Conservation (phyloP, 805 yeast species). For the Yueomyces sinensis region DNA sequence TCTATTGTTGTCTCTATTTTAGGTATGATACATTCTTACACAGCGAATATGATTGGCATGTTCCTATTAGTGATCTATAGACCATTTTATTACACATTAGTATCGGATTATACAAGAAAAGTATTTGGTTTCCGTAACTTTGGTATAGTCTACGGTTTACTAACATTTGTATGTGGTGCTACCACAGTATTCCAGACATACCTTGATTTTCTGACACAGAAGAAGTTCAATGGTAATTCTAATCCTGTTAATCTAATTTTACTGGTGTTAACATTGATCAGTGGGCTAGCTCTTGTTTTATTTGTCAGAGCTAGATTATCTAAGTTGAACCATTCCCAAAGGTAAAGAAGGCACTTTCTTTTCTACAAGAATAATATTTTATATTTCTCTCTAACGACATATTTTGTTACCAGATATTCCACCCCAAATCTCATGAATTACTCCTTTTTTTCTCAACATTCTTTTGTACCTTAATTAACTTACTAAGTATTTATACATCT, state of each 20-base stretch:
- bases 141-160: slow-evolving; percentile 81
- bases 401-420: no score
- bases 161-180: slow-evolving; percentile 73
- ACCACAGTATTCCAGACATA: slow-evolving; percentile 60
- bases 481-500: no score
- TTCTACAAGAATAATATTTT: no score
- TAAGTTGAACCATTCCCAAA: no score
- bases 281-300: neutral
- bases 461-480: no score
- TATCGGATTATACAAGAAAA: slow-evolving; percentile 83
- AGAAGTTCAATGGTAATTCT: slow-evolving; percentile 59
- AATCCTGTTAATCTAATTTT: slow-evolving; percentile 56
- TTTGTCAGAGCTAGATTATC: no score
- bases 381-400: no score
- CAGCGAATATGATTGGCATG: slow-evolving; percentile 55
- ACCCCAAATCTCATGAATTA: no score
- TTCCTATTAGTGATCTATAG: slow-evolving; percentile 64
- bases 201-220: slow-evolving; percentile 61
- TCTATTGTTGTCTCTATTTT: slow-evolving; percentile 56
- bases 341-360: no score
- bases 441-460: no score
- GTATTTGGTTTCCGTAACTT: slow-evolving; percentile 88
- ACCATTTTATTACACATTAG: slow-evolving; percentile 87
- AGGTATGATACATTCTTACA: slow-evolving; percentile 38
- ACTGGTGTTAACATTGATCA: slow-evolving; percentile 37